These are phyloP conservation scores for Vanderwaltozyma tropicalis DNA, from an alignment of 805 yeast species.

Conservation along the genomic window DNA sequence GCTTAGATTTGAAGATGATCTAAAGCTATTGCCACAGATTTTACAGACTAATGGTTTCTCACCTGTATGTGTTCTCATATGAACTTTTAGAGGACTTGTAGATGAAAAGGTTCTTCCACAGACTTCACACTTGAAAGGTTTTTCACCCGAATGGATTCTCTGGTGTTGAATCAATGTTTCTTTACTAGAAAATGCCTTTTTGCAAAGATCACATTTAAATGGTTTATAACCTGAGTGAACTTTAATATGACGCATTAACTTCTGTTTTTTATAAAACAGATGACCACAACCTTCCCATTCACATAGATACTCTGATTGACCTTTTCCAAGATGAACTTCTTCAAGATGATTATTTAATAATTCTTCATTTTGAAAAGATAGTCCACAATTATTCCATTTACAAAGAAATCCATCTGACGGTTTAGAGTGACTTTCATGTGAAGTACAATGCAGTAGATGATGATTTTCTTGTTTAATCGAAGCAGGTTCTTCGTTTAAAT, in stretches of 20 bases:
- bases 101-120: slow-evolving; percentile 80
- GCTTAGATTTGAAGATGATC: slow-evolving; percentile 79
- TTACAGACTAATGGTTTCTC: slow-evolving; percentile 77
- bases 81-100: slow-evolving; percentile 72
- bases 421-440: neutral
- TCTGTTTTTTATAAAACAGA: slow-evolving; percentile 71
- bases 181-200: slow-evolving; percentile 64
- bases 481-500: slow-evolving; percentile 3
- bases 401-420: no score
- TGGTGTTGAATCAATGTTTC: slow-evolving; percentile 70
- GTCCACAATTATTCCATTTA: slow-evolving; percentile 37
- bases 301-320: slow-evolving; percentile 62
- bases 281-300: slow-evolving; percentile 73
- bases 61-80: slow-evolving; percentile 79
- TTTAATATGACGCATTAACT: slow-evolving; percentile 74
- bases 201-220: slow-evolving; percentile 58
- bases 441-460: neutral
- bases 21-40: slow-evolving; percentile 74
- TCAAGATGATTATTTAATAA: slow-evolving; percentile 66
- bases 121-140: slow-evolving; percentile 62
- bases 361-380: slow-evolving; percentile 40
- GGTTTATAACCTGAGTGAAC: slow-evolving; percentile 84
- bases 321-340: slow-evolving; percentile 58
- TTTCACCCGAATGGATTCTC: slow-evolving; percentile 82
- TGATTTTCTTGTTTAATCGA: neutral